Base-by-base conservation (phyloP, 441 rosid species). In the Euphorbia corollata region DNA sequence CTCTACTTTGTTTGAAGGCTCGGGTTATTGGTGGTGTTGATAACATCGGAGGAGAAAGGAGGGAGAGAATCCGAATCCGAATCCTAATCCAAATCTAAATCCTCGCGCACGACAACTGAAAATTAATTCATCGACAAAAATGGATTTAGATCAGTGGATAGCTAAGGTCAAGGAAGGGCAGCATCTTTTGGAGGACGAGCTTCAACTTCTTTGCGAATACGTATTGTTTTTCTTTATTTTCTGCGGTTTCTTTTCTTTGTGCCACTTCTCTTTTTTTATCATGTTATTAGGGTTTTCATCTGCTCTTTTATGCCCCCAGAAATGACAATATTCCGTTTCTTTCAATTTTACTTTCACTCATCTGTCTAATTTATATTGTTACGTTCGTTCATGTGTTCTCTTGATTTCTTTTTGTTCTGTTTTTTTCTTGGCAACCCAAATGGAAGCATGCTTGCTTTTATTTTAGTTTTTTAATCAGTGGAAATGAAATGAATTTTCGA, bases 61-160 rank as follows among this genome's bases (percentile, higher is more conserved):
- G 59, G 22, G 53, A 19, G 45, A 50, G 19, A 30, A 45, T 59
- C 55, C 19, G 36, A n/a, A n/a, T n/a, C n/a, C n/a, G 4, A 54
- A 66, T 32, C 61, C 53, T 5, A 39, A 39, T 39, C 50, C n/a
- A 13, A 45, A 45, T 45, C 50, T 9, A 45, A 45, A 13, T 45
- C 50, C 50, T 7, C 50, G 9, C 50, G 9, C 9, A 45, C 47
- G 8, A 41, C 30, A 30, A 51, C 13, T 7, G 6, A 6, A 6
- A 39, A 11, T 2, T 13, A 34, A 20, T 8, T 5, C 1, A 12
- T 41, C 27, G 19, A 59, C 57, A 27, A 18, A 54, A 61, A 94
- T 95, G 99, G 99, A 95, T 84, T 90, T 95, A 86, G 99, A 95
- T 83, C 90, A 88, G 75, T 95, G 99, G 99, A 86, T 95, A 72